These are phyloP conservation scores for Uronychia setigera DNA, from an alignment of 73 alveolate genomes.

Conservation along the genomic window DNA sequence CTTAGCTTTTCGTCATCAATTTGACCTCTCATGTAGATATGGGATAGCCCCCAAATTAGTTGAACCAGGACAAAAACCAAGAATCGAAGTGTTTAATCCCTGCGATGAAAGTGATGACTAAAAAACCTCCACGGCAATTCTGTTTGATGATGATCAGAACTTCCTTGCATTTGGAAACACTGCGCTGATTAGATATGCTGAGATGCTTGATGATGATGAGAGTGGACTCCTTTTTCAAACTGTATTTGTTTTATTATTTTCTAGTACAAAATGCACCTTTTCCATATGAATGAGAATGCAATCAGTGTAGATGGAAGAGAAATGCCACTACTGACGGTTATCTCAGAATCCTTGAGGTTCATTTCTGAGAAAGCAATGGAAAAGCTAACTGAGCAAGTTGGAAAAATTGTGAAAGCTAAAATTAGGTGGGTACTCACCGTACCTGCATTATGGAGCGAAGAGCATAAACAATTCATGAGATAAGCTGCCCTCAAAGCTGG, in stretches of 20 bases:
- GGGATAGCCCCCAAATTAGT: constrained; percentile 95
- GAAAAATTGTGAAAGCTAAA: constrained; percentile 93
- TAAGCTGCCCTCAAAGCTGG: constrained; percentile 98
- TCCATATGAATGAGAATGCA: constrained; percentile 92
- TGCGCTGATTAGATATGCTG: constrained; percentile 96
- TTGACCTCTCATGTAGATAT: constrained; percentile 36
- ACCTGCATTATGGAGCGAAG: constrained; percentile 99
- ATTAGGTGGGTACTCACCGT: constrained; percentile 99
- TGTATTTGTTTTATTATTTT: not conserved
- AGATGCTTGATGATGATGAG: constrained; percentile 97
- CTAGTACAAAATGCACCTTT: constrained; percentile 93
- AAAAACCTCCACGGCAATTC: constrained; percentile 96
- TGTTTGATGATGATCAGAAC: constrained; percentile 92
- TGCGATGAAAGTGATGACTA: constrained; percentile 97
- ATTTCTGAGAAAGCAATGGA: constrained; percentile 94
- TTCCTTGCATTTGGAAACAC: constrained; percentile 94
- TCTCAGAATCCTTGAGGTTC: constrained; percentile 89
- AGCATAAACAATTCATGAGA: constrained; percentile 96
- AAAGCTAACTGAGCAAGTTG: constrained; percentile 94
- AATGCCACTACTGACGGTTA: constrained; percentile 93
- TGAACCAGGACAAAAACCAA: constrained; percentile 91
- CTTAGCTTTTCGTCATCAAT: constrained; percentile 5
- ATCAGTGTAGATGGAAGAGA: constrained; percentile 92
- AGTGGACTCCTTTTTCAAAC: constrained; percentile 95
- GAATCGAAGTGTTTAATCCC: constrained; percentile 99